Evolutionary conservation across 768 basidiomycete species (phyloP).

Genomic region (Mycena sanguinolenta): DNA sequence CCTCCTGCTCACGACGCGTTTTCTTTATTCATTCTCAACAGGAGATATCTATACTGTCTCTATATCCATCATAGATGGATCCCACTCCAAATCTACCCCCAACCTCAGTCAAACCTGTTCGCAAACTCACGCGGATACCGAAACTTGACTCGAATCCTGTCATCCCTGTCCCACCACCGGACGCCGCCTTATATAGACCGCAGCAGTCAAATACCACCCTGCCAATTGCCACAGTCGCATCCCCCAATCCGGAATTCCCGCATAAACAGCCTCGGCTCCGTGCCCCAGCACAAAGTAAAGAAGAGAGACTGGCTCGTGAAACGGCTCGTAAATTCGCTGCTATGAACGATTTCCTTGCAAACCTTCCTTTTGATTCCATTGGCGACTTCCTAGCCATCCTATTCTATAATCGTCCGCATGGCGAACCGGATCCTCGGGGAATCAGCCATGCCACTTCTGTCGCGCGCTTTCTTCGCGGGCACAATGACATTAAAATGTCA

Average conservation of each 20-base stretch:
- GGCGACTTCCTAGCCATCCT: constrained; percentile 6
- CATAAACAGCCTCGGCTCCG: background rate
- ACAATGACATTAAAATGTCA: background rate
- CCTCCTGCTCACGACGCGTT: too few species aligned
- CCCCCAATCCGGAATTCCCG: background rate
- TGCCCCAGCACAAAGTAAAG: background rate
- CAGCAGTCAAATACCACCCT: background rate
- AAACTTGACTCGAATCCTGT: background rate
- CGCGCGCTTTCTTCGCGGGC: background rate
- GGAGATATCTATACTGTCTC: too few species aligned
- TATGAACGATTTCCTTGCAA: background rate
- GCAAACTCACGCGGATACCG: background rate
- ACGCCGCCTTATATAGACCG: background rate
- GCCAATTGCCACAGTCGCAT: background rate
- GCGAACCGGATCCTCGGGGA: constrained; percentile 1
- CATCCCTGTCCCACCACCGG: background rate
- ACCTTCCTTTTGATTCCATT: background rate
- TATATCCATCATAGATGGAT: too few species aligned
- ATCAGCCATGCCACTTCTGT: background rate
- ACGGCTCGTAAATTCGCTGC: background rate
- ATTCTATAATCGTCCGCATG: background rate
- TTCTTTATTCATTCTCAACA: too few species aligned
- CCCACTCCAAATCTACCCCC: too few species aligned
- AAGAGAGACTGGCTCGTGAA: background rate
- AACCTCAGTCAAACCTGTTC: too few species aligned